A percentile compares a stretch with the other conserved stretches of the same genome.
phyloP scores from a whole-genome alignment of 2,329 filamentous ascomycete genomes.

The Aspergillus quadrilineatus region DNA sequence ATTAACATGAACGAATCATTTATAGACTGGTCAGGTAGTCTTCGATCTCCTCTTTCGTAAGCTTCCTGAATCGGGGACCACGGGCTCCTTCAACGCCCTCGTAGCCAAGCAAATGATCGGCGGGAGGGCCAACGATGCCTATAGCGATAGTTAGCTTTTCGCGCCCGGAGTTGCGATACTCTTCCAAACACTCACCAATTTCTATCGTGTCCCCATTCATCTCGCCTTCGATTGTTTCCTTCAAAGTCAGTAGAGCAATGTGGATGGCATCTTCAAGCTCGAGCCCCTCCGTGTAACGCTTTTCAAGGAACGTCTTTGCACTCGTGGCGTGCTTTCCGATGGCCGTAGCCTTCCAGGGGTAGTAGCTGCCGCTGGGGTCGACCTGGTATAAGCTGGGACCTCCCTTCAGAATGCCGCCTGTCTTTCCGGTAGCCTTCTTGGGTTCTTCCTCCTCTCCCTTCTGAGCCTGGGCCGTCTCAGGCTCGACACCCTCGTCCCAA shows the following conservation, averaged over 20 bases:
- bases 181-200: conserved; percentile 66
- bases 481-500: conserved; percentile 95
- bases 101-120: conserved; percentile 86
- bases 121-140: conserved; percentile 95
- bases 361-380: conserved; percentile 97
- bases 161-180: background rate
- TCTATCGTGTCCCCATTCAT: conserved; percentile 99
- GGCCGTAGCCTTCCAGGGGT: conserved; percentile 98
- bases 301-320: conserved; percentile 98
- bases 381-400: conserved; percentile 98
- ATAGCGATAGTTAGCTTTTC: background rate
- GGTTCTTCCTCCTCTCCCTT: conserved; percentile 58
- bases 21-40: conserved; percentile 99
- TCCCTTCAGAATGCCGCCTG: conserved; percentile 90
- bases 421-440: conserved; percentile 78
- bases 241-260: conserved; percentile 93
- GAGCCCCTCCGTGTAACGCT: conserved; percentile 94
- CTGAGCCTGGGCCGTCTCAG: conserved; percentile 68
- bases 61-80: conserved; percentile 56
- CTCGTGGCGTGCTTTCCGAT: conserved; percentile 98
- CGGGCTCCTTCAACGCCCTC: conserved; percentile 49
- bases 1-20: conserved; percentile 32
- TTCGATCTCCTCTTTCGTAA: conserved; percentile 97
- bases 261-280: conserved; percentile 98
- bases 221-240: conserved; percentile 98